phyloP scores from a whole-genome alignment of 371 early-diverging fungal genomes.

The Apophysomyces sp. region DNA sequence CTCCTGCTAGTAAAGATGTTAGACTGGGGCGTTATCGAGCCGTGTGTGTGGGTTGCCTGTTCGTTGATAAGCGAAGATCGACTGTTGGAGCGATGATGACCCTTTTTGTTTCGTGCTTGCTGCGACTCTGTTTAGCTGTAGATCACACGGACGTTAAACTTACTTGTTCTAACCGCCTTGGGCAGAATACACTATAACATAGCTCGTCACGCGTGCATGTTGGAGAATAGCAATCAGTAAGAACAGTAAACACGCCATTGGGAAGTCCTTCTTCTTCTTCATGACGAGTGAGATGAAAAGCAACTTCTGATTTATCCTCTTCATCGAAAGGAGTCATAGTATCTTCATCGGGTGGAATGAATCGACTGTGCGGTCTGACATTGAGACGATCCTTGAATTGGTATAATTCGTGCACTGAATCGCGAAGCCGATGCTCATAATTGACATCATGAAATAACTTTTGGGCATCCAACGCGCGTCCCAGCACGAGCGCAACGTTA shows the following conservation, averaged over 20 bases:
- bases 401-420: slow-evolving; percentile 65
- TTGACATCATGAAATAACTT: slow-evolving; percentile 72
- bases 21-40: not conserved
- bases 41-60: not conserved
- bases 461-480: slow-evolving; percentile 74
- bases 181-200: slow-evolving; percentile 64
- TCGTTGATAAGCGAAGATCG: slow-evolving; percentile 5
- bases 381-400: slow-evolving; percentile 49
- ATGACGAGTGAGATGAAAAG: not conserved
- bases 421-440: slow-evolving; percentile 64
- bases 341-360: slow-evolving; percentile 12
- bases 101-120: slow-evolving; percentile 3
- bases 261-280: slow-evolving; percentile 30
- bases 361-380: slow-evolving; percentile 7
- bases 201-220: slow-evolving; percentile 53
- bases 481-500: slow-evolving; percentile 64
- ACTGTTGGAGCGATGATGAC: slow-evolving; percentile 13
- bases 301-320: slow-evolving; percentile 6
- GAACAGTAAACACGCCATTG: slow-evolving; percentile 67
- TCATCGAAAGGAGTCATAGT: slow-evolving; percentile 6
- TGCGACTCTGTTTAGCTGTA: not conserved
- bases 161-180: slow-evolving; percentile 22
- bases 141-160: not conserved
- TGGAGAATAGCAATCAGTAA: slow-evolving; percentile 69
- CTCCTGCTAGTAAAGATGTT: slow-evolving; percentile 1